Conservation (phyloP, 2,329 filamentous ascomycete species). For the Bimuria novae-zelandiae region DNA sequence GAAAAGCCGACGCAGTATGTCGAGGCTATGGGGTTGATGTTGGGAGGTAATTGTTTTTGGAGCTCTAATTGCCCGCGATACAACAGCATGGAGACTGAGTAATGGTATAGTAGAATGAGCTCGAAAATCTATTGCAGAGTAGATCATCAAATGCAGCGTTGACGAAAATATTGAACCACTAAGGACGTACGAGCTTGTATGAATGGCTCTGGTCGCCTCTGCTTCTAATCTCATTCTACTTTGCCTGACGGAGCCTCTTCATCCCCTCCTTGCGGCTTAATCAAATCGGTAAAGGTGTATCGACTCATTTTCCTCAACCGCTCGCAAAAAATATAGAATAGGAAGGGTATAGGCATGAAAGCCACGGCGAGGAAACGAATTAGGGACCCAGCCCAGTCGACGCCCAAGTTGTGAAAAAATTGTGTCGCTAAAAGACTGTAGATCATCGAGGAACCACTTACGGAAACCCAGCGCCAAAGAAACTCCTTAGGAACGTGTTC, state of each 20-base stretch:
- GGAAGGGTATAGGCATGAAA: conserved; percentile 4
- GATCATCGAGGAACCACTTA: conserved; percentile 21
- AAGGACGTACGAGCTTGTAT: no score
- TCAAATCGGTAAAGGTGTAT: neutral
- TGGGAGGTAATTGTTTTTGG: conserved; percentile 11
- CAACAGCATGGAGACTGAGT: conserved; percentile 14
- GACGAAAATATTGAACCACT: no score
- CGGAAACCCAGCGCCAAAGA: conserved; percentile 27
- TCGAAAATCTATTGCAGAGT: neutral
- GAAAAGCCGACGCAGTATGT: conserved; percentile 8
- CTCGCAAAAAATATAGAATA: conserved; percentile 3
- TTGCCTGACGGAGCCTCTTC: neutral
- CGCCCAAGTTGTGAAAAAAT: conserved; percentile 8
- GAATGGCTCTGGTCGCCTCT: no score
- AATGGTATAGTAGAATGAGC: neutral
- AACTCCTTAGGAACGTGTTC: conserved; percentile 26
- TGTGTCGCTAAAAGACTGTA: no score
- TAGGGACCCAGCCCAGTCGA: conserved; percentile 2
- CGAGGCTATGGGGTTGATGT: conserved; percentile 9
- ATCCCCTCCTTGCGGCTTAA: neutral
- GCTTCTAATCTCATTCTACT: neutral
- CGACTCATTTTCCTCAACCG: neutral
- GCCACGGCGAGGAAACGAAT: conserved; percentile 7
- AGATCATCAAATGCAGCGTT: no score
- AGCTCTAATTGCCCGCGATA: conserved; percentile 9